Percentiles rank a stretch among this genome's conserved stretches.
These are phyloP conservation scores for Chenopodium berlandieri DNA, from an alignment of 148 eudicot species.

Conservation along the genomic window DNA sequence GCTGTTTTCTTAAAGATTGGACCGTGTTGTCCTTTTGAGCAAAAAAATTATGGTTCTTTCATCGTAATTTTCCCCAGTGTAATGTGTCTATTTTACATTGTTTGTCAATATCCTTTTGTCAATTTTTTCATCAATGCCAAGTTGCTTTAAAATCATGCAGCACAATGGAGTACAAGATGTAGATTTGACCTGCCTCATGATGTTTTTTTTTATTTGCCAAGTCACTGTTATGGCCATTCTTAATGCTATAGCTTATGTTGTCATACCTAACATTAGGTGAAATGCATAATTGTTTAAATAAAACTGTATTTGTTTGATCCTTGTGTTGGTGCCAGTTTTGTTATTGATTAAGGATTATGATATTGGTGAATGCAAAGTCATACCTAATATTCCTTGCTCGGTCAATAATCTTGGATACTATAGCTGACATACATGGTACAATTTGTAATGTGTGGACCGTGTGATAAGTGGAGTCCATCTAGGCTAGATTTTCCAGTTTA, in stretches of 20 bases:
- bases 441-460: neutral
- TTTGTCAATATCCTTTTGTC: neutral
- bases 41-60: neutral
- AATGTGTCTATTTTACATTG: neutral
- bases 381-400: neutral
- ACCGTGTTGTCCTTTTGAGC: neutral
- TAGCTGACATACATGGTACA: neutral
- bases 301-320: neutral
- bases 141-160: neutral
- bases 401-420: neutral
- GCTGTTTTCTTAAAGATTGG: neutral
- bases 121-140: neutral
- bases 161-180: neutral
- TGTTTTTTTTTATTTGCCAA: neutral
- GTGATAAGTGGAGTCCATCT: neutral
- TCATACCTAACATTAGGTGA: constrained; percentile 5
- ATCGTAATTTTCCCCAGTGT: neutral
- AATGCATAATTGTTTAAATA: neutral
- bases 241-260: neutral
- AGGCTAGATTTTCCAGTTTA: neutral
- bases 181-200: neutral
- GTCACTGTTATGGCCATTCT: neutral
- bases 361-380: neutral
- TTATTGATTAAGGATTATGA: neutral
- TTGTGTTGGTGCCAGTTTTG: neutral